Percentiles rank a stretch among this genome's conserved stretches.
These are phyloP conservation scores for Yarrowia phangngaensis DNA, from an alignment of 805 yeast genomes.

Conservation along the genomic window DNA sequence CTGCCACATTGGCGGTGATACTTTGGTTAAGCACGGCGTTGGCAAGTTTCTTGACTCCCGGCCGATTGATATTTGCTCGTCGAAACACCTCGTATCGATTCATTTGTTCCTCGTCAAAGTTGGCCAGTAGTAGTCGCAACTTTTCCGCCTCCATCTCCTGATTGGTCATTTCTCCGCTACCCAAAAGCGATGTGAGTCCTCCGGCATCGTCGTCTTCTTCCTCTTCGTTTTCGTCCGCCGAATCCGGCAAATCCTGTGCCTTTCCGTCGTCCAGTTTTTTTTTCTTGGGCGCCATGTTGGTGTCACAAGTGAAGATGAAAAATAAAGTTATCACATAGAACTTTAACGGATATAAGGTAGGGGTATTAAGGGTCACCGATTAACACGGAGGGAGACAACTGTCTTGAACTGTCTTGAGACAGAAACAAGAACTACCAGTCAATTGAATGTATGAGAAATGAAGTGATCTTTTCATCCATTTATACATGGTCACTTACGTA, in stretches of 20 bases:
- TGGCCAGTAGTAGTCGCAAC: slow-evolving; percentile 55
- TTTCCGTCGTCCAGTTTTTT: slow-evolving; percentile 23
- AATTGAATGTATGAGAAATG: no score
- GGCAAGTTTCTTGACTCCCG: slow-evolving; percentile 76
- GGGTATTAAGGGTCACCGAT: neutral
- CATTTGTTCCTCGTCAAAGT: slow-evolving; percentile 78
- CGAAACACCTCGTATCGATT: slow-evolving; percentile 82
- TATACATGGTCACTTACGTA: no score
- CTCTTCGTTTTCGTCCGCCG: slow-evolving; percentile 28
- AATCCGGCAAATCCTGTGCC: slow-evolving; percentile 34
- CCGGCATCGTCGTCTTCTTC: slow-evolving; percentile 24
- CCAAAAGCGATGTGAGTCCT: slow-evolving; percentile 13
- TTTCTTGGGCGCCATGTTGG: slow-evolving; percentile 5
- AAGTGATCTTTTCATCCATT: no score
- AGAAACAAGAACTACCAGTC: no score
- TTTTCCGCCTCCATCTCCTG: slow-evolving; percentile 39
- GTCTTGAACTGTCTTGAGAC: neutral
- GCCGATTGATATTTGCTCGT: slow-evolving; percentile 67
- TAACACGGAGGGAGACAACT: neutral
- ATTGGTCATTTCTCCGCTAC: slow-evolving; percentile 21
- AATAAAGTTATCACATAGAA: neutral
- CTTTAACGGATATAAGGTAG: neutral
- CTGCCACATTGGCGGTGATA: slow-evolving; percentile 72
- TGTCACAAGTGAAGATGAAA: neutral
- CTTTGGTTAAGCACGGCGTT: slow-evolving; percentile 74